A percentile compares a stretch with the other conserved stretches of the same genome.
phyloP scores from a whole-genome alignment of 257 asterid species.

The Fraxinus excelsior region DNA sequence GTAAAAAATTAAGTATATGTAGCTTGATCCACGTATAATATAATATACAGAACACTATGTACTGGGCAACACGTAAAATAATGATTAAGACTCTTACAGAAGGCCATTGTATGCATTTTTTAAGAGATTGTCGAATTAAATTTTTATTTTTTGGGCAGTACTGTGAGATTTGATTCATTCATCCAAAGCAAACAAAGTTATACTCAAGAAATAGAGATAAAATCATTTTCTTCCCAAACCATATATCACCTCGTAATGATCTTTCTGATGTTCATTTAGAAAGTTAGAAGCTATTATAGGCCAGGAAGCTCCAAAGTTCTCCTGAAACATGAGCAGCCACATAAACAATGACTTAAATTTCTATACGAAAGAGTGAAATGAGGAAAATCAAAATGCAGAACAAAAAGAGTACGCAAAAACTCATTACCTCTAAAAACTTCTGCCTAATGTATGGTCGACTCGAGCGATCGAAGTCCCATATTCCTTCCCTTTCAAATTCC shows the following conservation, averaged over 20 bases:
- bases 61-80: neutral
- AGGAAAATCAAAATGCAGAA: constrained; percentile 2
- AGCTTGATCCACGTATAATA: no score
- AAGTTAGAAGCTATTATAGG: constrained; percentile 72
- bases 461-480: constrained; percentile 93
- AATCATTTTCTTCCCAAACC: constrained; percentile 7
- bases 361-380: neutral
- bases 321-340: constrained; percentile 51
- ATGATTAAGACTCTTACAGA: neutral
- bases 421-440: constrained; percentile 56
- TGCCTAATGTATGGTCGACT: constrained; percentile 72
- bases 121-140: neutral
- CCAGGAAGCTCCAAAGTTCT: constrained; percentile 87
- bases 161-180: neutral
- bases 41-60: neutral
- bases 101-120: neutral
- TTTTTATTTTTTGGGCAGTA: neutral
- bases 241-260: constrained; percentile 66
- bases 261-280: constrained; percentile 70
- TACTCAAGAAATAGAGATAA: neutral
- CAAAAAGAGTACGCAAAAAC: neutral
- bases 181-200: neutral
- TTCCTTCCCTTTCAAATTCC: constrained; percentile 91
- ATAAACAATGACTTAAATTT: constrained; percentile 18
- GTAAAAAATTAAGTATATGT: no score